A percentile compares a stretch with the other conserved stretches of the same genome.
Conservation (phyloP, 805 yeast species). For the Kregervanrija fluxuum region DNA sequence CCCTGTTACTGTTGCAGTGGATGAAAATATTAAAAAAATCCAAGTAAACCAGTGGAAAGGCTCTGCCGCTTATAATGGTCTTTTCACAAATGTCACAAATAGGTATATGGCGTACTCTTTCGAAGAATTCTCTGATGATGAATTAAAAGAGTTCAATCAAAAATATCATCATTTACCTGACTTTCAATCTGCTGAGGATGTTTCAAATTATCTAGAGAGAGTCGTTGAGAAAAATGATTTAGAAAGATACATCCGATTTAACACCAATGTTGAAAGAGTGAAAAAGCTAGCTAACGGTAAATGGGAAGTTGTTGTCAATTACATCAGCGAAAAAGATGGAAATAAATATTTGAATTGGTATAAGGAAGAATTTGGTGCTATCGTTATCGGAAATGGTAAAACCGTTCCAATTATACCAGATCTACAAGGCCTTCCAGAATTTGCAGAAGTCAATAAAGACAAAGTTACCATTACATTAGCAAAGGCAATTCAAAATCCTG, state of each 20-base stretch:
- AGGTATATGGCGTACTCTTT: conserved; percentile 34
- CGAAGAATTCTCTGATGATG: conserved; percentile 10
- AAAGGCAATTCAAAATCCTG: conserved; percentile 41
- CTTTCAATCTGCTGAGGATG: conserved; percentile 24
- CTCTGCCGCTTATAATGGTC: conserved; percentile 30
- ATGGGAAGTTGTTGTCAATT: conserved; percentile 28
- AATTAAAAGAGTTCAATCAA: conserved; percentile 3
- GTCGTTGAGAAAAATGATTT: conserved; percentile 22
- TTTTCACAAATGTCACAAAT: conserved; percentile 38
- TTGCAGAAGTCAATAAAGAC: conserved; percentile 33
- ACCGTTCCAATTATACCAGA: conserved; percentile 53
- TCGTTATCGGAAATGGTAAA: conserved; percentile 59
- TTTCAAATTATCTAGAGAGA: conserved; percentile 11
- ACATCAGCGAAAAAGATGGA: conserved; percentile 7
- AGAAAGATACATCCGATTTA: conserved; percentile 29
- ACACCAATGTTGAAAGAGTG: conserved; percentile 35
- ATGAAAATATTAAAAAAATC: conserved; percentile 6
- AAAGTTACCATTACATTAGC: conserved; percentile 49
- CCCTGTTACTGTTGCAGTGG: conserved; percentile 20
- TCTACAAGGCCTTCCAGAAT: conserved; percentile 19
- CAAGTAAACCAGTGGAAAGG: conserved; percentile 31
- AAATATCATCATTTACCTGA: conserved; percentile 9
- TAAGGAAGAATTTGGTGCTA: conserved; percentile 46
- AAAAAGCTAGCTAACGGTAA: conserved; percentile 24
- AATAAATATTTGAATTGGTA: conserved; percentile 30